A percentile compares a stretch with the other conserved stretches of the same genome.
phyloP scores from a whole-genome alignment of 495 filamentous ascomycete species.

The Opeltia flavorubescens region DNA sequence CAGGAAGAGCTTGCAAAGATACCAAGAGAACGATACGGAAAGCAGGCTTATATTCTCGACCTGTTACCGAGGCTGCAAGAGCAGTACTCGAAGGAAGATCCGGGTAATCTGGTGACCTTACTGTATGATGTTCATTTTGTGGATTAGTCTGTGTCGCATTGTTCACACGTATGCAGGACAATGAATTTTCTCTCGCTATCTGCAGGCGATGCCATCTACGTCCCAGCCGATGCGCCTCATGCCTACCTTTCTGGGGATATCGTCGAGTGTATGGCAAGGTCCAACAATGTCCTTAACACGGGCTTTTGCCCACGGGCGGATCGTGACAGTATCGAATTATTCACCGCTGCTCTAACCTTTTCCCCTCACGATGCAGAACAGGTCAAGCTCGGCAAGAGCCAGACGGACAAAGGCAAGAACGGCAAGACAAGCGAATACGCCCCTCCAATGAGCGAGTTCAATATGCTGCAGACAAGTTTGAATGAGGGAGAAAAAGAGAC shows the following conservation, averaged over 20 bases:
- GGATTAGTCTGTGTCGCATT: neutral
- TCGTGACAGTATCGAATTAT: slow-evolving; percentile 47
- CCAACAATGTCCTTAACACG: slow-evolving; percentile 63
- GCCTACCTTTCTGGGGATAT: slow-evolving; percentile 69
- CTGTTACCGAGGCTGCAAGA: slow-evolving; percentile 49
- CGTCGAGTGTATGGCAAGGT: slow-evolving; percentile 75
- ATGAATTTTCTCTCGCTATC: slow-evolving; percentile 63
- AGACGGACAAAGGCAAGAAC: slow-evolving; percentile 36
- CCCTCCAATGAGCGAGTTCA: slow-evolving; percentile 62
- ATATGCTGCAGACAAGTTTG: slow-evolving; percentile 47
- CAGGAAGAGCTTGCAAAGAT: slow-evolving; percentile 35
- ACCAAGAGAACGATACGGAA: slow-evolving; percentile 34
- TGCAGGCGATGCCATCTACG: slow-evolving; percentile 54
- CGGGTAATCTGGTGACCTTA: slow-evolving; percentile 8
- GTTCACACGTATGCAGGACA: slow-evolving; percentile 14
- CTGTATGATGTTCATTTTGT: slow-evolving; percentile 1
- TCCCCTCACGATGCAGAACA: slow-evolving; percentile 41
- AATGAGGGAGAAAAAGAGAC: slow-evolving; percentile 41
- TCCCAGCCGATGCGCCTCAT: slow-evolving; percentile 68
- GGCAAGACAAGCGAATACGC: slow-evolving; percentile 47
- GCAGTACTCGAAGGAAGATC: slow-evolving; percentile 46
- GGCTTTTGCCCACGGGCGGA: slow-evolving; percentile 58
- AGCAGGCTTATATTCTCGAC: slow-evolving; percentile 42
- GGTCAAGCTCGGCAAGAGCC: slow-evolving; percentile 32
- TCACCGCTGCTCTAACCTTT: slow-evolving; percentile 47